Evolutionary conservation across 83 land plant species (phyloP).

Genomic region (Picea abies): DNA sequence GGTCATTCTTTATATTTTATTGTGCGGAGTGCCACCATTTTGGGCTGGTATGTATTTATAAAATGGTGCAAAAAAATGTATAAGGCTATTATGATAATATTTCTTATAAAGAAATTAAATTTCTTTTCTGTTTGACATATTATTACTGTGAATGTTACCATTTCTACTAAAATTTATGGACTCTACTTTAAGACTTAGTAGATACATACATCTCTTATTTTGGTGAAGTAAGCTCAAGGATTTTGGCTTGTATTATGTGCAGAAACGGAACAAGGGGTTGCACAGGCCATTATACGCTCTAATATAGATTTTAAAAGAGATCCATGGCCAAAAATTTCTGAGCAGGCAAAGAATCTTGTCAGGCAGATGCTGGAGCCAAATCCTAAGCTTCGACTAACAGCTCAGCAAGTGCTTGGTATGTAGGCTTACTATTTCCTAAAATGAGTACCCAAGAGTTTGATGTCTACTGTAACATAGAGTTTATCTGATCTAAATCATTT

Average conservation of each 20-base stretch:
- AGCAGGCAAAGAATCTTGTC: constrained; percentile 71
- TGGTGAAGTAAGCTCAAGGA: background rate
- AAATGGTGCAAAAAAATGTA: background rate
- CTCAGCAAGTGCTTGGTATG: constrained; percentile 68
- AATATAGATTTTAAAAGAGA: constrained; percentile 63
- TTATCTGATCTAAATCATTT: background rate
- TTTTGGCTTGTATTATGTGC: constrained; percentile 12
- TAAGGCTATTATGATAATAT: background rate
- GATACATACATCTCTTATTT: background rate
- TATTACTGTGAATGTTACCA: background rate
- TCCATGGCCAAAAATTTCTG: constrained; percentile 75
- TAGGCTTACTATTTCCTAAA: background rate
- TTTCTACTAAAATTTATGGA: background rate
- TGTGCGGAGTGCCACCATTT: constrained; percentile 10
- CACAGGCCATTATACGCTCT: constrained; percentile 76
- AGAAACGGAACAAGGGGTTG: constrained; percentile 77
- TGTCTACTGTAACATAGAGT: background rate
- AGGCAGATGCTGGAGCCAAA: constrained; percentile 69
- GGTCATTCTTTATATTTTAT: constrained; percentile 18
- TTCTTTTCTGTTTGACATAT: background rate
- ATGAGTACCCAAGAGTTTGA: background rate
- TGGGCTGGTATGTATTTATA: constrained; percentile 11
- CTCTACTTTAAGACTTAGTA: background rate
- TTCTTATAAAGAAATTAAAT: background rate
- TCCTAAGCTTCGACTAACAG: constrained; percentile 54